Evolutionary conservation across 2,329 filamentous ascomycete species (phyloP), one percentile per base, ranked within the genome.

Genomic region (Emmonsia crescens): DNA sequence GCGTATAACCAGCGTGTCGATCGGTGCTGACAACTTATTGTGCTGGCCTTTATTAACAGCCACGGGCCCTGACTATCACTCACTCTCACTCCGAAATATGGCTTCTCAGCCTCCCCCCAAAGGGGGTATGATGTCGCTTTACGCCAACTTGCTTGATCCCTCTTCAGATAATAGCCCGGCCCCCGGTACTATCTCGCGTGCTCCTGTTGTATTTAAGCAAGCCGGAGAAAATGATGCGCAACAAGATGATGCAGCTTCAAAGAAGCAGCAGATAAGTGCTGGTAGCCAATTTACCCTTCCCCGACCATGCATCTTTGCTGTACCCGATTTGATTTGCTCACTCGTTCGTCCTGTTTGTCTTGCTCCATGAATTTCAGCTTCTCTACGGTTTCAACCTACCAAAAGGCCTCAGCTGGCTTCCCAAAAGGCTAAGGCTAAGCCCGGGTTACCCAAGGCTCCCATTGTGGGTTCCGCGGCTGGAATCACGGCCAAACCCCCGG

Each of bases 351-450:
- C 66, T 66, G 16, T 63, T 67, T 67, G 63, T 69, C 64, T 69
- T 57, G 48, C 57, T 55, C 48, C 48, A 67, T 65, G 61, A 62
- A 55, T 58, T 63, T 62, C 75, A 83, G 80, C 83, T 74, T 85
- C 89, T 70, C 81, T 95, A 65, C 88, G 88, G 74, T 96, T 96
- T 78, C 90, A 95, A 73, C 91, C 91, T 59, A 91, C 91, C 66
- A 89, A 89, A 70, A 84, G 89, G 64, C 89, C 89, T 29, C 85
- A 91, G 69, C 68, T 87, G 77, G 71, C 83, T 74, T 70, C 73
- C 71, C 76, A 85, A 79, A 86, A 83, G 72, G 74, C 82, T 49
- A 86, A 85, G 69, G 71, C 80, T 44, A 93, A 91, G 71, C 76
- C 83, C 5, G 74, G 79, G 60, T 82, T 89, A 60, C 78, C 80